Evolutionary conservation across 2,329 filamentous ascomycete species (phyloP).

Genomic region (Trichoderma guizhouense): DNA sequence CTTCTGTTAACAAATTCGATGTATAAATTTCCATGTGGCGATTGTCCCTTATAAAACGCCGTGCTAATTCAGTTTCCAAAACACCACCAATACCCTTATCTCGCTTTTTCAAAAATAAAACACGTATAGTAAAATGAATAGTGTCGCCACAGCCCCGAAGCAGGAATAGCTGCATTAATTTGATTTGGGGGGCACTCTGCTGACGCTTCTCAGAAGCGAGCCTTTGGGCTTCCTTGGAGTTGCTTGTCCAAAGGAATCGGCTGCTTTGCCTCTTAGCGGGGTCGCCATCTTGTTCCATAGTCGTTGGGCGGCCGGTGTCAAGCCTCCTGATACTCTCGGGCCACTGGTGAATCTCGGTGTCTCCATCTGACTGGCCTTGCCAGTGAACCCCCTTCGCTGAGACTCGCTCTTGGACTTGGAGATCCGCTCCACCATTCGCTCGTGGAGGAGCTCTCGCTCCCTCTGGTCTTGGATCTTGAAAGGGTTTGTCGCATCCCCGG

Average conservation of each 20-base stretch:
- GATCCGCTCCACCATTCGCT: constrained; percentile 81
- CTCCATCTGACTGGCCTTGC: constrained; percentile 56
- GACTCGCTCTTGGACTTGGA: constrained; percentile 67
- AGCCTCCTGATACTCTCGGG: constrained; percentile 51
- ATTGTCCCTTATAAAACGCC: neutral
- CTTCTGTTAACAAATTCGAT: neutral
- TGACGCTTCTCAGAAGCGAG: constrained; percentile 37
- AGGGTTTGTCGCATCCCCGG: constrained; percentile 65
- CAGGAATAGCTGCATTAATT: neutral
- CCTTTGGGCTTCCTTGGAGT: constrained; percentile 39
- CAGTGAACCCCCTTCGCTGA: constrained; percentile 56
- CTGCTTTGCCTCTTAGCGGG: constrained; percentile 35
- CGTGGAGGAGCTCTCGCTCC: constrained; percentile 75
- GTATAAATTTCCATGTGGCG: neutral
- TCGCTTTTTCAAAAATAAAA: neutral
- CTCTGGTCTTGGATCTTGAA: constrained; percentile 76
- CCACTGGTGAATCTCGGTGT: constrained; percentile 70
- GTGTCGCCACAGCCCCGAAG: neutral
- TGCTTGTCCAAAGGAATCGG: constrained; percentile 34
- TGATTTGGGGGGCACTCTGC: constrained; percentile 26
- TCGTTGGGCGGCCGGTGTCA: constrained; percentile 73
- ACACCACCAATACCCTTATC: neutral
- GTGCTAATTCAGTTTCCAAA: neutral
- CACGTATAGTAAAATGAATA: neutral
- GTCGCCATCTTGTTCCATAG: constrained; percentile 61